phyloP scores from a whole-genome alignment of 1,284 basidiomycete species.

The Ganoderma resinaceum region DNA sequence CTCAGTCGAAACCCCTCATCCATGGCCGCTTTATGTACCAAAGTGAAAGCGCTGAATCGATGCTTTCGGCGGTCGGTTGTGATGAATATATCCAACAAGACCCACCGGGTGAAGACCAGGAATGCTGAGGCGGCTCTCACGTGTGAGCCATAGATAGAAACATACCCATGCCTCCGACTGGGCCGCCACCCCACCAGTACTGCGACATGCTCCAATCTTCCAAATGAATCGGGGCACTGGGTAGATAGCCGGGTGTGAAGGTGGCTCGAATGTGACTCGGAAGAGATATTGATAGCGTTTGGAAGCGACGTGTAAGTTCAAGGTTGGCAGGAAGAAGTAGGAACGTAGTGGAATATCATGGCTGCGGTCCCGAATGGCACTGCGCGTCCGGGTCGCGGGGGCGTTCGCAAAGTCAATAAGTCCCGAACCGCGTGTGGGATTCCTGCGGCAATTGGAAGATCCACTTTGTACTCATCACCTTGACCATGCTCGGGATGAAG shows the following conservation, averaged over 20 bases:
- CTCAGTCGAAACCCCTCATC: not conserved
- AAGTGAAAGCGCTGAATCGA: not conserved
- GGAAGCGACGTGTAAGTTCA: not conserved
- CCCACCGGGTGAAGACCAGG: not conserved
- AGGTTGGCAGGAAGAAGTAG: not conserved
- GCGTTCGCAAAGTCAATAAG: not conserved
- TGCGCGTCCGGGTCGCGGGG: not conserved
- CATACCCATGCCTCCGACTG: not conserved
- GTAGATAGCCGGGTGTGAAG: not conserved
- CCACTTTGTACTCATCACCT: not conserved
- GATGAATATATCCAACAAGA: not conserved
- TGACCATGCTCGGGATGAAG: not conserved
- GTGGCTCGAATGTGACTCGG: not conserved
- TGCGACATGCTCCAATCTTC: no score
- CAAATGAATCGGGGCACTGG: no score
- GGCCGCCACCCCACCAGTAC: no score
- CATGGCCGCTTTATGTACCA: not conserved
- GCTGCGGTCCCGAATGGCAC: not conserved
- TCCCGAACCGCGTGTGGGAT: not conserved
- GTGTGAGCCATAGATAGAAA: not conserved
- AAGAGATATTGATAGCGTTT: not conserved
- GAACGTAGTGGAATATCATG: not conserved
- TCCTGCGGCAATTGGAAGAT: no score
- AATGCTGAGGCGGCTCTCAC: not conserved
- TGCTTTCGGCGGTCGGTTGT: not conserved